These are phyloP conservation scores for Hydnum rufescens DNA, from an alignment of 768 basidiomycete genomes.

Conservation along the genomic window DNA sequence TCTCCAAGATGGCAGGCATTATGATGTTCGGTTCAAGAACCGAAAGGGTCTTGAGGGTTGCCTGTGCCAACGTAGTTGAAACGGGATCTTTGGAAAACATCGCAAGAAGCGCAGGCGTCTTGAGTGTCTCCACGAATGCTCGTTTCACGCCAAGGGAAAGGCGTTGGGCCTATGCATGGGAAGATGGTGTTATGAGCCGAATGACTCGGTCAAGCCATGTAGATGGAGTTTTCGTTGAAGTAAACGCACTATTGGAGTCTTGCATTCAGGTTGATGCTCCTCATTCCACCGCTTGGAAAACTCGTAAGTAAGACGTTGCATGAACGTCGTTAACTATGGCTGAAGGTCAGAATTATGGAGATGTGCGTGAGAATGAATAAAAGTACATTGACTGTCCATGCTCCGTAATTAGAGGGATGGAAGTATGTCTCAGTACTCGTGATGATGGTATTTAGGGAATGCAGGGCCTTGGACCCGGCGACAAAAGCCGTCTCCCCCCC, in stretches of 20 bases:
- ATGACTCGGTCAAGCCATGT: too few relatives aligned
- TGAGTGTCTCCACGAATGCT: constrained; percentile 59
- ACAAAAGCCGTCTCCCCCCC: constrained; percentile 28
- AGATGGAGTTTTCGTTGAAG: neutral
- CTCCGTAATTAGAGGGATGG: constrained; percentile 82
- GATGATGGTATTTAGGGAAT: constrained; percentile 69
- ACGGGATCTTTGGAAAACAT: constrained; percentile 80
- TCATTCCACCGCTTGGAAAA: constrained; percentile 65
- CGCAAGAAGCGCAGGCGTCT: constrained; percentile 72
- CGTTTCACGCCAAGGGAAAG: constrained; percentile 65
- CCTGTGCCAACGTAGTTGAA: constrained; percentile 65
- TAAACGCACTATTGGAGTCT: constrained; percentile 46
- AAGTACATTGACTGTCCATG: constrained; percentile 50
- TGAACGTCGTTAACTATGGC: constrained; percentile 43
- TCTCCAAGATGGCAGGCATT: constrained; percentile 80
- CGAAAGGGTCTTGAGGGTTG: constrained; percentile 56
- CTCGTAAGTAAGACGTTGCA: constrained; percentile 52
- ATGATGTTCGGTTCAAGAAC: constrained; percentile 65
- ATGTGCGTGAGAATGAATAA: neutral
- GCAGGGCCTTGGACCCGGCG: constrained; percentile 73
- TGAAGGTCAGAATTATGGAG: neutral
- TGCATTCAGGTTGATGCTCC: constrained; percentile 57
- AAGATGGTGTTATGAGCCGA: too few relatives aligned
- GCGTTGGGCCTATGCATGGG: constrained; percentile 26
- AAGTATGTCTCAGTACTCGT: constrained; percentile 90